These are phyloP conservation scores for Solanum paucissectum DNA, from an alignment of 257 asterid species.

Conservation along the genomic window DNA sequence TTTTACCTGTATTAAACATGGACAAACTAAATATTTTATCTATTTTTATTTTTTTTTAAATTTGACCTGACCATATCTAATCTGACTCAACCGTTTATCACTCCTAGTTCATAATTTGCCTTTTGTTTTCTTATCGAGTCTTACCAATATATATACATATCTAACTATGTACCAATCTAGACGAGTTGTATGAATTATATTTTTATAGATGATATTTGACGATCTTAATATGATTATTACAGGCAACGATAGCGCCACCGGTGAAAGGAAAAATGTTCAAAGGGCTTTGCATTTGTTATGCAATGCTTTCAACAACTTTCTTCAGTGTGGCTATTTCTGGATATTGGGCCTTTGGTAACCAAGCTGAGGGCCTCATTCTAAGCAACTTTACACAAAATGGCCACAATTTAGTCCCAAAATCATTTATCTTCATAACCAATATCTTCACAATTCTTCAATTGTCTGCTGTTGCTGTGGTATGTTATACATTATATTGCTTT, in stretches of 20 bases:
- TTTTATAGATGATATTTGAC: neutral
- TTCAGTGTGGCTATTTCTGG: slow-evolving; percentile 82
- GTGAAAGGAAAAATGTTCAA: slow-evolving; percentile 94
- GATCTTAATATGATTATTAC: neutral
- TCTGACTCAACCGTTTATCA: neutral
- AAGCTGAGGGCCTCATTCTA: slow-evolving; percentile 43
- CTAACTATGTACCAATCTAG: neutral
- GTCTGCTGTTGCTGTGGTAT: slow-evolving; percentile 85
- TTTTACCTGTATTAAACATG: neutral
- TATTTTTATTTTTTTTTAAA: no score
- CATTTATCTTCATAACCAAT: slow-evolving; percentile 61
- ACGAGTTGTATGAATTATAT: neutral
- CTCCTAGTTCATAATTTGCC: neutral
- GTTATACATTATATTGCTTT: neutral
- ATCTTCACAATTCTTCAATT: slow-evolving; percentile 71
- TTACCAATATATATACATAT: neutral
- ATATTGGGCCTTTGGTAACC: slow-evolving; percentile 86
- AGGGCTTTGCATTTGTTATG: slow-evolving; percentile 71
- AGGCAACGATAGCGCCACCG: slow-evolving; percentile 89
- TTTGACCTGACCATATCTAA: neutral
- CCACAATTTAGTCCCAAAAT: slow-evolving; percentile 46
- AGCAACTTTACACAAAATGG: slow-evolving; percentile 57
- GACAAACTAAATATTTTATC: neutral
- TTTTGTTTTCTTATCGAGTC: neutral
- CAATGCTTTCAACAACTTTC: slow-evolving; percentile 45